phyloP scores from a whole-genome alignment of 768 basidiomycete species.

The Lactarius sp. region DNA sequence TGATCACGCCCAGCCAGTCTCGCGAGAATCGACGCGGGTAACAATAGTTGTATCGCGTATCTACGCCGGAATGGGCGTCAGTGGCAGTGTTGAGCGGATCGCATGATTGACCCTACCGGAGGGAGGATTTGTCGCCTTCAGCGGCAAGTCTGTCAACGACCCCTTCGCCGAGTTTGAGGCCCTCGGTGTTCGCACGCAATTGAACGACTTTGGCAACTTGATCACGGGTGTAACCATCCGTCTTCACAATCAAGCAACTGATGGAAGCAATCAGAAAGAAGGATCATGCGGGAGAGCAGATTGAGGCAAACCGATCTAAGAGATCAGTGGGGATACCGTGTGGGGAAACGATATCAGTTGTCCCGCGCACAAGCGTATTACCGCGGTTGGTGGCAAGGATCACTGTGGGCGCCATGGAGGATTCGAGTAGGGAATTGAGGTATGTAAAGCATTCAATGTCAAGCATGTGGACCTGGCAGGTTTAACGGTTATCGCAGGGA shows the following conservation, averaged over 20 bases:
- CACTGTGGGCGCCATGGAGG: constrained; percentile 95
- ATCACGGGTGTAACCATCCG: constrained; percentile 73
- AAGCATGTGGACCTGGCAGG: constrained; percentile 90
- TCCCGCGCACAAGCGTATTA: constrained; percentile 87
- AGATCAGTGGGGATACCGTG: constrained; percentile 94
- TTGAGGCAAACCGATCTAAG: constrained; percentile 66
- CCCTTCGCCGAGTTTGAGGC: constrained; percentile 65
- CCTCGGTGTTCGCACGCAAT: constrained; percentile 82
- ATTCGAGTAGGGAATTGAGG: constrained; percentile 92
- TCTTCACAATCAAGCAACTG: constrained; percentile 94
- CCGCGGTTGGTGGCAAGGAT: constrained; percentile 96
- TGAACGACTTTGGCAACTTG: constrained; percentile 86
- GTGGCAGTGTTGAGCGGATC: background rate
- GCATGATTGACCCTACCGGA: constrained; percentile 50
- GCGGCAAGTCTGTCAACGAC: constrained; percentile 77
- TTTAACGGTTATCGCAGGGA: background rate
- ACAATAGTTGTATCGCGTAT: constrained; percentile 87
- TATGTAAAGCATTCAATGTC: constrained; percentile 99
- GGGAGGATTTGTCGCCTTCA: constrained; percentile 76
- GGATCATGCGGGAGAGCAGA: background rate
- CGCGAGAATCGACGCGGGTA: constrained; percentile 87
- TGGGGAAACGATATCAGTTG: constrained; percentile 83
- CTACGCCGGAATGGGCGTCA: constrained; percentile 36
- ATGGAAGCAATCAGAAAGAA: background rate
- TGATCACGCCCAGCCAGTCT: constrained; percentile 69